These are phyloP conservation scores for Volvariella surrecta DNA, from an alignment of 1,284 basidiomycete species.

Conservation along the genomic window DNA sequence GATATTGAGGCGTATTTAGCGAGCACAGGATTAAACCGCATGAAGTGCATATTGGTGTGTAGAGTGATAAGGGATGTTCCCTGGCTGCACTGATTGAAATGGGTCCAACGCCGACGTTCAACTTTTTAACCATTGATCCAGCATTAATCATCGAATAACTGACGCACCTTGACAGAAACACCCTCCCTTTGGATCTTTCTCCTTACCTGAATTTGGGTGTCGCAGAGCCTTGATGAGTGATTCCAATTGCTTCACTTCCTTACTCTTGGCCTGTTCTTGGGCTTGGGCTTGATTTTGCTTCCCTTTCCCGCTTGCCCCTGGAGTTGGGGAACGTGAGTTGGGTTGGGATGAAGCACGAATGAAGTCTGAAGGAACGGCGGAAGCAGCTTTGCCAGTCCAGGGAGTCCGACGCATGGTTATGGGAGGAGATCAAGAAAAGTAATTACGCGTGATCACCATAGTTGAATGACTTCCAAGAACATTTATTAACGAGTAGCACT, in stretches of 20 bases:
- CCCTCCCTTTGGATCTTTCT: constrained; percentile 46
- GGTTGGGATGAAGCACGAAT: too few relatives aligned
- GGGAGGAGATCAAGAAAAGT: too few relatives aligned
- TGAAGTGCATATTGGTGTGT: constrained; percentile 43
- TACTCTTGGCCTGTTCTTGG: constrained; percentile 30
- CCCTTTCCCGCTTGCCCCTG: neutral
- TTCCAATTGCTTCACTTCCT: constrained; percentile 33
- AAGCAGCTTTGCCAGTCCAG: too few relatives aligned
- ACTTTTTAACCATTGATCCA: too few relatives aligned
- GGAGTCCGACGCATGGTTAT: too few relatives aligned
- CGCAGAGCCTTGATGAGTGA: constrained; percentile 26
- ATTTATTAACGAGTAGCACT: too few relatives aligned
- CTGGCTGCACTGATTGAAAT: constrained; percentile 33
- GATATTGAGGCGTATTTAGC: constrained; percentile 43
- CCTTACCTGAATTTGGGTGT: constrained; percentile 16
- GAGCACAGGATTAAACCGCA: constrained; percentile 60
- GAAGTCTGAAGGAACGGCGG: too few relatives aligned
- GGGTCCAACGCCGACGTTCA: too few relatives aligned
- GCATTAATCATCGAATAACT: neutral
- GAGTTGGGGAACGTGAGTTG: too few relatives aligned
- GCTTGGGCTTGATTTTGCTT: neutral
- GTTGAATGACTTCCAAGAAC: too few relatives aligned
- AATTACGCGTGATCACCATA: too few relatives aligned
- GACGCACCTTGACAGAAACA: constrained; percentile 62
- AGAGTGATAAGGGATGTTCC: constrained; percentile 43